Conservation (phyloP, 2,329 filamentous ascomycete species). For the Fusarium dlaminii region DNA sequence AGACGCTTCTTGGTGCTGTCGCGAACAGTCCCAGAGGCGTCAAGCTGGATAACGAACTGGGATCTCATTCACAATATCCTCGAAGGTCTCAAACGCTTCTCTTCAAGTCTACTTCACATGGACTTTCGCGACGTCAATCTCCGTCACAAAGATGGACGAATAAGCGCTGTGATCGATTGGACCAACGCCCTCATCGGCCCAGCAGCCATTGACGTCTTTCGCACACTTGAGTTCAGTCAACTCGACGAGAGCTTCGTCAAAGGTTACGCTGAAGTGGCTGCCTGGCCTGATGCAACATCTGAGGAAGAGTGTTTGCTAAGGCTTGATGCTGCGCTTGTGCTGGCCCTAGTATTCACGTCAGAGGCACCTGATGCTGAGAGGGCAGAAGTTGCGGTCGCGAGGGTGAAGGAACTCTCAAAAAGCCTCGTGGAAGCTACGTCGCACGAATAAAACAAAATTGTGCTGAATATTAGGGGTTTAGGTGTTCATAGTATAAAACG, state of each 20-base stretch:
- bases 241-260: neutral
- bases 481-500: fast-evolving
- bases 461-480: too few species aligned
- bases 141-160: neutral
- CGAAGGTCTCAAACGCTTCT: neutral
- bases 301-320: neutral
- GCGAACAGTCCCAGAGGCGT: neutral
- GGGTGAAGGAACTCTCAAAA: neutral
- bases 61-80: neutral
- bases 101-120: conserved; percentile 2
- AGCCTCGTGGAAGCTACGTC: neutral
- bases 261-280: fast-evolving
- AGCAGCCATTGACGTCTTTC: conserved; percentile 4
- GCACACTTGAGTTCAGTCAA: conserved; percentile 1
- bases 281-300: fast-evolving
- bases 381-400: neutral
- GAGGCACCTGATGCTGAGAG: neutral
- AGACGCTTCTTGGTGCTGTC: neutral
- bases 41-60: neutral
- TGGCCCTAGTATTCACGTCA: neutral
- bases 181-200: conserved; percentile 9
- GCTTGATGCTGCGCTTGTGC: conserved; percentile 11
- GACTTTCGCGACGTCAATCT: conserved; percentile 20
- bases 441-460: neutral
- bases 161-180: conserved; percentile 13